These are phyloP conservation scores for Ilex asprella DNA, from an alignment of 257 asterid species.

Conservation along the genomic window DNA sequence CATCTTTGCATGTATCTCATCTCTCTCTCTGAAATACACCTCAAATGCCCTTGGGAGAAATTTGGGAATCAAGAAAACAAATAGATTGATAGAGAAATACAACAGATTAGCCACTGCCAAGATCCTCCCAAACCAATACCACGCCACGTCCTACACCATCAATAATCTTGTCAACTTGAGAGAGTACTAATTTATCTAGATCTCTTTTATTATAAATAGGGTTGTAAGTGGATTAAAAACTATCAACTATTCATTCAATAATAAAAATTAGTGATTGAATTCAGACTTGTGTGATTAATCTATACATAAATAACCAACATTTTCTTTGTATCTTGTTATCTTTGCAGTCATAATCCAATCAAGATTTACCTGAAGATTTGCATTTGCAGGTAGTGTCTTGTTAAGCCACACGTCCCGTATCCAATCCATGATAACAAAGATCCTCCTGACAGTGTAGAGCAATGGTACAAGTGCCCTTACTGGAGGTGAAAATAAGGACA, in stretches of 20 bases:
- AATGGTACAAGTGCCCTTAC: slow-evolving; percentile 76
- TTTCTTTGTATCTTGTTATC: too few species aligned
- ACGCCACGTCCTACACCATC: slow-evolving; percentile 47
- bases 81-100: slow-evolving; percentile 46
- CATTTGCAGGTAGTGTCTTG: slow-evolving; percentile 65
- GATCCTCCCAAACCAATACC: slow-evolving; percentile 81
- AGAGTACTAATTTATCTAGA: too few species aligned
- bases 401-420: slow-evolving; percentile 62
- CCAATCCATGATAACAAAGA: slow-evolving; percentile 71
- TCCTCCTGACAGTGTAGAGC: slow-evolving; percentile 66
- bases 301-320: too few species aligned
- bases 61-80: slow-evolving; percentile 64
- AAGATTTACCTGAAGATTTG: slow-evolving; percentile 36
- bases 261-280: too few species aligned
- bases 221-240: too few species aligned
- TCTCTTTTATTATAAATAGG: too few species aligned
- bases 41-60: slow-evolving; percentile 81
- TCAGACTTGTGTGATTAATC: too few species aligned
- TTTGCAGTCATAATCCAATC: not conserved
- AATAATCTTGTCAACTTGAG: not conserved
- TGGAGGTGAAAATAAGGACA: slow-evolving; percentile 76
- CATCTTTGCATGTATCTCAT: slow-evolving; percentile 41
- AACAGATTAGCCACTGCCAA: slow-evolving; percentile 46
- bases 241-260: too few species aligned
- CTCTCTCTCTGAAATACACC: slow-evolving; percentile 50